Percentiles rank a stretch among this genome's conserved stretches.
These are phyloP conservation scores for Ganoderma sinense DNA, from an alignment of 1,284 basidiomycete species.

Conservation along the genomic window DNA sequence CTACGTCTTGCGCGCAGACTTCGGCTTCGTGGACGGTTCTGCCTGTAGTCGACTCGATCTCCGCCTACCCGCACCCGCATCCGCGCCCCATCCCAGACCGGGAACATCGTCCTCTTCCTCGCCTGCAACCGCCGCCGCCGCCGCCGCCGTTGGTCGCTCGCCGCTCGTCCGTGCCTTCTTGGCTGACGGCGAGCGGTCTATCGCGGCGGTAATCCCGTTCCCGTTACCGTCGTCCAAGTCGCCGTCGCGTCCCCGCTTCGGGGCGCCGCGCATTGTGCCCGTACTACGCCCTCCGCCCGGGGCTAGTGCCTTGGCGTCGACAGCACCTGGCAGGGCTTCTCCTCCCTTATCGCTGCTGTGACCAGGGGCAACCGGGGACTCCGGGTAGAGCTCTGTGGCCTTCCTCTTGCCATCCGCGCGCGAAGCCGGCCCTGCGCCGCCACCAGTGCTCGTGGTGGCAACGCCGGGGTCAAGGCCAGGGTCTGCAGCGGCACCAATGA, in stretches of 20 bases:
- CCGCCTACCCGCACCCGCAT: neutral
- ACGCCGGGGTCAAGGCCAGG: neutral
- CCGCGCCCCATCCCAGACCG: neutral
- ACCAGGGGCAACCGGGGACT: constrained; percentile 10
- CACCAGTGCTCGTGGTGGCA: neutral
- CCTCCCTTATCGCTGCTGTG: neutral
- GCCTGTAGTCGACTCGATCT: constrained; percentile 9
- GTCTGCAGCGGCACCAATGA: constrained; percentile 38
- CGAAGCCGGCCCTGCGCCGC: neutral
- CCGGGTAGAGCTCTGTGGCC: constrained; percentile 19
- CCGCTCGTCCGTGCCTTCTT: constrained; percentile 5
- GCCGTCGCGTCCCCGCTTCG: neutral
- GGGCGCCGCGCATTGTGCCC: neutral
- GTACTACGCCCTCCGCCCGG: neutral
- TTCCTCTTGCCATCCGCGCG: constrained; percentile 29
- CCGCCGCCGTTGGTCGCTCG: no score
- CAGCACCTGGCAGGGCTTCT: neutral
- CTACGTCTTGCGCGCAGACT: constrained; percentile 11
- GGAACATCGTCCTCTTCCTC: neutral
- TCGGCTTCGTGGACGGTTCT: neutral
- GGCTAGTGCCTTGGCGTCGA: neutral
- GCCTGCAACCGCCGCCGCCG: neutral
- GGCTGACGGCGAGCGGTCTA: neutral
- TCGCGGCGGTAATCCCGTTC: neutral
- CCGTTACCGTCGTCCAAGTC: neutral